A percentile compares a stretch with the other conserved stretches of the same genome.
phyloP scores from a whole-genome alignment of 768 basidiomycete species.

The Lactarius hengduanensis region DNA sequence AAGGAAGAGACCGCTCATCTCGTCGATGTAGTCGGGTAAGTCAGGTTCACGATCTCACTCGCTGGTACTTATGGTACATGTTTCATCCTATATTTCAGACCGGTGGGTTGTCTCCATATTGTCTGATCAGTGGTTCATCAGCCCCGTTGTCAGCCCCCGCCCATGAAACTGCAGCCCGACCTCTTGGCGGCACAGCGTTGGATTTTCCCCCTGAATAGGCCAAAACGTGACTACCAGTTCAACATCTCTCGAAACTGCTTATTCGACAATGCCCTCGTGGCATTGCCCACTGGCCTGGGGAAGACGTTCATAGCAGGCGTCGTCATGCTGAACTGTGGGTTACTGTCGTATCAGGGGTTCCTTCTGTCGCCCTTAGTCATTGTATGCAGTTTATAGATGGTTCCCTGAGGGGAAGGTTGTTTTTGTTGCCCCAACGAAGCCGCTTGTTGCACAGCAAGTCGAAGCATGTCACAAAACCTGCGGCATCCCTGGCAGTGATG shows the following conservation, averaged over 20 bases:
- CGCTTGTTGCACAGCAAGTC: conserved; percentile 93
- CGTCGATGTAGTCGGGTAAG: conserved; percentile 25
- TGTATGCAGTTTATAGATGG: conserved; percentile 76
- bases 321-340: conserved; percentile 90
- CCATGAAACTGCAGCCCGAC: conserved; percentile 79
- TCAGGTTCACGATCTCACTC: neutral
- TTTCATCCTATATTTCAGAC: conserved; percentile 7
- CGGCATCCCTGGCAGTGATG: conserved; percentile 86
- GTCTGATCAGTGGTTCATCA: neutral
- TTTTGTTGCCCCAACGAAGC: conserved; percentile 95
- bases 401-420: conserved; percentile 89
- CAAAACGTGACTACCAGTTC: conserved; percentile 90
- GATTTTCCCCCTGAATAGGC: conserved; percentile 87
- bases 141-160: conserved; percentile 48
- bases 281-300: conserved; percentile 92
- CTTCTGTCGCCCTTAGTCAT: conserved; percentile 13
- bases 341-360: conserved; percentile 5
- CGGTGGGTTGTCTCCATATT: conserved; percentile 8
- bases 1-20: conserved; percentile 1
- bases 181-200: conserved; percentile 79
- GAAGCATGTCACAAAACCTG: conserved; percentile 90
- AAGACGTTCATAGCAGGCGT: conserved; percentile 99
- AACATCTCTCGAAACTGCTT: conserved; percentile 86
- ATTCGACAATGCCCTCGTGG: conserved; percentile 91
- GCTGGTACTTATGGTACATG: neutral